These are phyloP conservation scores for Castanea crenata DNA, from an alignment of 306 rosid genomes.

Conservation along the genomic window DNA sequence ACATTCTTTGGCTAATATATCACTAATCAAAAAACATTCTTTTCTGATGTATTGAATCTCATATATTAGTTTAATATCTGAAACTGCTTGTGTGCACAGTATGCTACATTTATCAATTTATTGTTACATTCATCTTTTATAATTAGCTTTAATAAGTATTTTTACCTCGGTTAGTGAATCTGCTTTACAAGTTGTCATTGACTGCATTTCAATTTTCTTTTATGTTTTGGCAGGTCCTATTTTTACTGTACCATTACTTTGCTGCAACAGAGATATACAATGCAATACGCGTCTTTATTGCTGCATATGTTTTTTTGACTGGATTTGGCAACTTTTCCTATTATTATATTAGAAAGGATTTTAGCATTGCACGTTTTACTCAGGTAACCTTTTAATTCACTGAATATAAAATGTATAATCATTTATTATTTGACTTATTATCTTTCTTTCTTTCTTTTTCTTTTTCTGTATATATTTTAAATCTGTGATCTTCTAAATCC, in stretches of 20 bases:
- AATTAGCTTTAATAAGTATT: neutral
- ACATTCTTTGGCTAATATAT: constrained; percentile 2
- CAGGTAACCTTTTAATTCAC: constrained; percentile 55
- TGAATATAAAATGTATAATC: neutral
- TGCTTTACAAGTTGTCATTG: neutral
- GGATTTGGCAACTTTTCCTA: constrained; percentile 99
- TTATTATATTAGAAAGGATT: constrained; percentile 91
- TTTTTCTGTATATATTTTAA: neutral
- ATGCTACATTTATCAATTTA: constrained; percentile 3
- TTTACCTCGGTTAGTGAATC: no score
- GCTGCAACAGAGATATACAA: constrained; percentile 97
- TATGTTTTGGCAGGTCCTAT: constrained; percentile 67
- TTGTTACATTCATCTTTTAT: constrained; percentile 8
- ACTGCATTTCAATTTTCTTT: constrained; percentile 16
- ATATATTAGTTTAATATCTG: neutral
- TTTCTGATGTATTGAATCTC: neutral
- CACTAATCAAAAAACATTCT: no score
- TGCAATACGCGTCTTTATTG: constrained; percentile 92
- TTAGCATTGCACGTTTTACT: constrained; percentile 86
- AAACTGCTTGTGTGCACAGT: constrained; percentile 3
- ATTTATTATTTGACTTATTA: neutral
- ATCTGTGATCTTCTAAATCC: constrained; percentile 4
- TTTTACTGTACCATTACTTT: constrained; percentile 94
- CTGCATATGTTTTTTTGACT: constrained; percentile 99
- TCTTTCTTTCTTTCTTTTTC: neutral